Evolutionary conservation across 768 basidiomycete species (phyloP).

Genomic region (Rhodotorula sphaerocarpa): DNA sequence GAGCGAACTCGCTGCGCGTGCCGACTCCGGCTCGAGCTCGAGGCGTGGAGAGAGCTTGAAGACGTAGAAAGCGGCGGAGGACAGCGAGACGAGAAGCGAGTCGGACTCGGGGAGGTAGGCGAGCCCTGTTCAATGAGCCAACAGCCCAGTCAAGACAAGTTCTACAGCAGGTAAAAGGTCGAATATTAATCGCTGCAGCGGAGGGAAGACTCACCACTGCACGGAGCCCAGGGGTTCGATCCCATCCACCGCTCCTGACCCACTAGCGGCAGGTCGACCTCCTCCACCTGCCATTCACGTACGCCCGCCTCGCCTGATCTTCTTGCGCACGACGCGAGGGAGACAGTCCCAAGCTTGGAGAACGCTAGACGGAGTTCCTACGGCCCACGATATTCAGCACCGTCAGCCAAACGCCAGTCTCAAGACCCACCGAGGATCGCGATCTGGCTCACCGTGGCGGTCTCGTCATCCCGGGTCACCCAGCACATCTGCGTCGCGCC

Average conservation of each 20-base stretch:
- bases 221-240: conserved; percentile 6
- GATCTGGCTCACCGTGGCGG: too few species aligned
- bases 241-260: conserved; percentile 8
- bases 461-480: too few species aligned
- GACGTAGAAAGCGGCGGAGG: conserved; percentile 2
- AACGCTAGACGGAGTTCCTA: conserved; percentile 9
- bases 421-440: background rate
- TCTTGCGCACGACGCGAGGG: background rate
- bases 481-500: conserved; percentile 18
- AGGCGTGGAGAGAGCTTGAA: background rate
- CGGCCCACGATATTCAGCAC: too few species aligned
- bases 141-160: background rate
- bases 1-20: background rate
- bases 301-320: background rate
- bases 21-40: background rate
- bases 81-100: conserved; percentile 10
- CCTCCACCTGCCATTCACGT: background rate
- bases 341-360: conserved; percentile 20
- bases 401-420: too few species aligned
- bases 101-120: background rate
- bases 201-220: conserved; percentile 2
- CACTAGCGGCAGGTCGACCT: conserved; percentile 11
- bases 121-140: conserved; percentile 2
- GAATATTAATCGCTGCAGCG: background rate
- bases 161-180: too few species aligned